Evolutionary conservation across 352 stramenopile genomes (phyloP).

Genomic region (Phytophthora pseudosyringae): DNA sequence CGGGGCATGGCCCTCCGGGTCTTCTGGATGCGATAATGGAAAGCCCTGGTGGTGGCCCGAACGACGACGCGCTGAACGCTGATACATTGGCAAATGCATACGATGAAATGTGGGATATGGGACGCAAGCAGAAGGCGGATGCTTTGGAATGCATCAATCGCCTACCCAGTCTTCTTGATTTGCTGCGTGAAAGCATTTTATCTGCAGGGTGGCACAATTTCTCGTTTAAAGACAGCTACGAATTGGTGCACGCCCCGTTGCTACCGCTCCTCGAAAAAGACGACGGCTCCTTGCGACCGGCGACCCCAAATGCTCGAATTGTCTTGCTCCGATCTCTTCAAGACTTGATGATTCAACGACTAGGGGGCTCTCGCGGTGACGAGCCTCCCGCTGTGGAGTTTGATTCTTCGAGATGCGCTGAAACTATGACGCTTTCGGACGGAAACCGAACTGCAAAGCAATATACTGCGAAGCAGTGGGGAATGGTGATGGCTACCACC

Average conservation of each 20-base stretch:
- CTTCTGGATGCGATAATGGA: slow-evolving; percentile 58
- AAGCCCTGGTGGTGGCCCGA: slow-evolving; percentile 28
- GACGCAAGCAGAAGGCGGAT: slow-evolving; percentile 63
- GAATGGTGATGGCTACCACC: slow-evolving; percentile 90
- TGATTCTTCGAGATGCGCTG: slow-evolving; percentile 84
- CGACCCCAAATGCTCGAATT: slow-evolving; percentile 52
- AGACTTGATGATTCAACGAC: slow-evolving; percentile 84
- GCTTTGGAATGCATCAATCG: slow-evolving; percentile 75
- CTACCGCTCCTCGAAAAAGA: slow-evolving; percentile 67
- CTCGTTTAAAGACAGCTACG: slow-evolving; percentile 66
- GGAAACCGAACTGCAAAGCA: slow-evolving; percentile 87
- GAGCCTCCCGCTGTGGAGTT: slow-evolving; percentile 86
- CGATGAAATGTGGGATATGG: slow-evolving; percentile 74
- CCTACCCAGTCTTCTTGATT: slow-evolving; percentile 60
- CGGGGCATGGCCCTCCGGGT: slow-evolving; percentile 56
- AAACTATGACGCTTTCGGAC: slow-evolving; percentile 90
- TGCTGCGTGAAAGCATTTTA: slow-evolving; percentile 75
- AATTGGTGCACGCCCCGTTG: slow-evolving; percentile 70
- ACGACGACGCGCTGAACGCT: slow-evolving; percentile 49
- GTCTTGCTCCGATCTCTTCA: slow-evolving; percentile 82
- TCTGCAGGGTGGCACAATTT: slow-evolving; percentile 60
- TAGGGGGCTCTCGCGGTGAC: slow-evolving; percentile 75
- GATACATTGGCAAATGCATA: slow-evolving; percentile 70
- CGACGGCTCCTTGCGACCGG: slow-evolving; percentile 18
- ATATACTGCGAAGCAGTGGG: slow-evolving; percentile 92